Percentiles rank a stretch among this genome's conserved stretches.
Conservation (phyloP, 75 land plant species). For the Chamaecyparis obtusa region DNA sequence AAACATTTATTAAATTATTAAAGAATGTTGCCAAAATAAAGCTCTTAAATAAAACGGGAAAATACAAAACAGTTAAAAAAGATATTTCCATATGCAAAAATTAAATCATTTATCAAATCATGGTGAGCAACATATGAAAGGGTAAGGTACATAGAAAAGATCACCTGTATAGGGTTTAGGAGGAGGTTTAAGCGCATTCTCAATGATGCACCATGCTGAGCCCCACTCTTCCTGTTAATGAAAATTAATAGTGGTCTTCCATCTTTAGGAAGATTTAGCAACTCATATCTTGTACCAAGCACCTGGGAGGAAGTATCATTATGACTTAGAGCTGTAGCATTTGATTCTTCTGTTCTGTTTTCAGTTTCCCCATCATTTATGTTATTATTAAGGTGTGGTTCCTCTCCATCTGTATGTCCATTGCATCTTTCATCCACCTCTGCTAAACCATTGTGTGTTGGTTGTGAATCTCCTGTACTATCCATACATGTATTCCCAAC, state of each 20-base stretch:
- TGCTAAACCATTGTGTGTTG: conserved; percentile 21
- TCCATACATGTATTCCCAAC: conserved; percentile 26
- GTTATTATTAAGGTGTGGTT: neutral
- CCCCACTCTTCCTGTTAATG: conserved; percentile 91
- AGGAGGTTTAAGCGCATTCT: conserved; percentile 67
- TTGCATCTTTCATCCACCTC: conserved; percentile 20
- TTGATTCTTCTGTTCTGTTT: conserved; percentile 2
- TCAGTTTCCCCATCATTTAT: conserved; percentile 16
- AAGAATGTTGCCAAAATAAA: too few species aligned
- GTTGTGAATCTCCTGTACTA: conserved; percentile 24
- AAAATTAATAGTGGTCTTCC: conserved; percentile 85
- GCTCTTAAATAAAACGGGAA: neutral
- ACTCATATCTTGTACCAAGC: conserved; percentile 33
- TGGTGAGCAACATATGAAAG: neutral
- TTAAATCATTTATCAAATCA: neutral
- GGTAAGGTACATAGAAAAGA: neutral
- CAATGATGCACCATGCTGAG: conserved; percentile 72
- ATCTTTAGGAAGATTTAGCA: conserved; percentile 71
- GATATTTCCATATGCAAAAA: neutral
- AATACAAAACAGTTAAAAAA: neutral
- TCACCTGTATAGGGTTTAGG: conserved; percentile 85
- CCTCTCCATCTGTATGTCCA: conserved; percentile 15
- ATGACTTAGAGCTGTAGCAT: neutral
- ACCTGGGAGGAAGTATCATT: conserved; percentile 23
- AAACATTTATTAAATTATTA: neutral